These are phyloP conservation scores for Hemisphaericaspora xylanilytica DNA, from an alignment of 1,139 yeast genomes.

Conservation along the genomic window DNA sequence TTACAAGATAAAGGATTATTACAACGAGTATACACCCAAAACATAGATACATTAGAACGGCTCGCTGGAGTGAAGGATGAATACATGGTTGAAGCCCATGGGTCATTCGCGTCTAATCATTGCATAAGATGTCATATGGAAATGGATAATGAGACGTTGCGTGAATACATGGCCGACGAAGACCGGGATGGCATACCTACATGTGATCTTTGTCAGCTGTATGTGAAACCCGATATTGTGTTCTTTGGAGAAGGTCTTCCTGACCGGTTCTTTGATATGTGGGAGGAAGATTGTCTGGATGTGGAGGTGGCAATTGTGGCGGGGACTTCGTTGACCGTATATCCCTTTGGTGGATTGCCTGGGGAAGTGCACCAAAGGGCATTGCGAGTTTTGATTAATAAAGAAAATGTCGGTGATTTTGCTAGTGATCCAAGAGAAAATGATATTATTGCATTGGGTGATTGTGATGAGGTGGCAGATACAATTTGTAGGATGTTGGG, in stretches of 20 bases:
- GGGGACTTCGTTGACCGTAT: constrained; percentile 86
- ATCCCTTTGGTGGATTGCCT: constrained; percentile 86
- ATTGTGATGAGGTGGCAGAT: constrained; percentile 63
- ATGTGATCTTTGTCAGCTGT: constrained; percentile 59
- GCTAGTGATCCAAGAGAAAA: constrained; percentile 42
- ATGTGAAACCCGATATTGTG: constrained; percentile 88
- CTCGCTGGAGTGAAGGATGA: constrained; percentile 71
- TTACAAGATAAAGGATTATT: constrained; percentile 62
- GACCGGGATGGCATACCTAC: constrained; percentile 47
- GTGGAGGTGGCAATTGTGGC: constrained; percentile 84
- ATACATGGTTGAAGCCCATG: constrained; percentile 85
- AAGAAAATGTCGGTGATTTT: constrained; percentile 76
- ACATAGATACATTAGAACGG: constrained; percentile 87
- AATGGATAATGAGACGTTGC: constrained; percentile 52
- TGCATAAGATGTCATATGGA: constrained; percentile 71
- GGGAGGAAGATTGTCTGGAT: constrained; percentile 60
- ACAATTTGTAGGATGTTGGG: constrained; percentile 55
- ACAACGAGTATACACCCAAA: constrained; percentile 80
- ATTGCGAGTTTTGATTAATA: constrained; percentile 68
- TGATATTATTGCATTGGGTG: constrained; percentile 60
- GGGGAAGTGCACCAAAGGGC: constrained; percentile 50
- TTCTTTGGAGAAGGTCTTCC: constrained; percentile 92
- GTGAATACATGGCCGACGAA: constrained; percentile 33
- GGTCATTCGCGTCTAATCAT: constrained; percentile 82
- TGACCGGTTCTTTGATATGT: constrained; percentile 55